A percentile compares a stretch with the other conserved stretches of the same genome.
Conservation (phyloP, 2,329 filamentous ascomycete species). For the Cercospora sesami region DNA sequence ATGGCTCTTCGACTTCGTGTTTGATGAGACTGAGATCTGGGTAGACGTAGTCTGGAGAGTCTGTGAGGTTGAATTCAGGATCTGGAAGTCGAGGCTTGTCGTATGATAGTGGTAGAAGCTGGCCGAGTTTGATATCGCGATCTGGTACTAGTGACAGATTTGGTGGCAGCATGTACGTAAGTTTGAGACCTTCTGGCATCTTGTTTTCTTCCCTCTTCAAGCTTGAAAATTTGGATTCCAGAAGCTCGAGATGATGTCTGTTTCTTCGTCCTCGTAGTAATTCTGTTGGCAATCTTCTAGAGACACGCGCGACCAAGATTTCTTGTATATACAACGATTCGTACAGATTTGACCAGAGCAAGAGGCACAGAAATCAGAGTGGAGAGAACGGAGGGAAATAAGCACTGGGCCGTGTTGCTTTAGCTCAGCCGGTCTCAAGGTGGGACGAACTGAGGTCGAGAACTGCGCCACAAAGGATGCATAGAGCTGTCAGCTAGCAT, state of each 20-base stretch:
- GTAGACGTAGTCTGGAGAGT: neutral
- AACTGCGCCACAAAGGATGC: neutral
- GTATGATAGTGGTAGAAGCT: neutral
- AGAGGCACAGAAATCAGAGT: no score
- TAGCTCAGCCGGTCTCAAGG: neutral
- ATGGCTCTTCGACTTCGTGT: neutral
- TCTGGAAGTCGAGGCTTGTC: neutral
- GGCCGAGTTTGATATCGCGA: neutral
- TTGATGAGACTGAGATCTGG: neutral
- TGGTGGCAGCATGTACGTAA: neutral
- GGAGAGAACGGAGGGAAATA: no score
- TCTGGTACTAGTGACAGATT: neutral
- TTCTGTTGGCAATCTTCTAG: no score
- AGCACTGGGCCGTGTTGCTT: no score
- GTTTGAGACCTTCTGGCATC: neutral
- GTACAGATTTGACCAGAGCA: no score
- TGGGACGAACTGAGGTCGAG: neutral
- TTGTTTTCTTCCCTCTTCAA: neutral
- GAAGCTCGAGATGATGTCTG: neutral
- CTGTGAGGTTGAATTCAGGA: neutral
- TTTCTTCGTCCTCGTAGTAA: no score
- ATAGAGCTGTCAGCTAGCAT: neutral
- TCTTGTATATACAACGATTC: no score
- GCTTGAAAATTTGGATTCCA: neutral
- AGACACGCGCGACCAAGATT: no score